Percentiles rank a stretch among this genome's conserved stretches.
phyloP scores from a whole-genome alignment of 2,329 filamentous ascomycete genomes.

The Endocalyx cinctus region DNA sequence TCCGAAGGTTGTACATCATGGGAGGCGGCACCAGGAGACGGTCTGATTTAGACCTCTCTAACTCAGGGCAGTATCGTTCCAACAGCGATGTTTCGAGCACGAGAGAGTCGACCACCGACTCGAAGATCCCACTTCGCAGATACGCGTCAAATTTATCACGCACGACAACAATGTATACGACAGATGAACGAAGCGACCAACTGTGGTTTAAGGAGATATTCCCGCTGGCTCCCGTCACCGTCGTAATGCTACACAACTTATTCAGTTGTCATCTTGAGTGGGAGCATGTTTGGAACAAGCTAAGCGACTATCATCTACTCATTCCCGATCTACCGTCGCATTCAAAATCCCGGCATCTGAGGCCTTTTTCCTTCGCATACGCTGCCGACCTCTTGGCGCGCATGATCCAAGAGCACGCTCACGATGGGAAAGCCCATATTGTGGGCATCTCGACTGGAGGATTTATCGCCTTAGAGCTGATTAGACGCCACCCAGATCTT shows the following conservation, averaged over 20 bases:
- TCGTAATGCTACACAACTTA: slow-evolving; percentile 29
- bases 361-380: slow-evolving; percentile 26
- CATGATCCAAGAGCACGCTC: slow-evolving; percentile 31
- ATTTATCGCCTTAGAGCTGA: slow-evolving; percentile 30
- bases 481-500: slow-evolving; percentile 28
- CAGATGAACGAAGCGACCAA: too few relatives aligned
- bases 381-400: slow-evolving; percentile 29
- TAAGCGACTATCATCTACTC: slow-evolving; percentile 34
- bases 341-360: slow-evolving; percentile 29
- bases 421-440: slow-evolving; percentile 32
- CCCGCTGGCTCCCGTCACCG: slow-evolving; percentile 12
- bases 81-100: too few relatives aligned
- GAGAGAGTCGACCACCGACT: too few relatives aligned
- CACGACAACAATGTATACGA: too few relatives aligned
- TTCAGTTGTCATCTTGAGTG: slow-evolving; percentile 31
- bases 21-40: too few relatives aligned
- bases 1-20: too few relatives aligned
- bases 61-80: too few relatives aligned
- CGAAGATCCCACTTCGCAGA: too few relatives aligned
- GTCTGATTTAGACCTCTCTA: too few relatives aligned
- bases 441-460: slow-evolving; percentile 38
- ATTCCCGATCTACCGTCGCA: slow-evolving; percentile 35
- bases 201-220: too few relatives aligned
- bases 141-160: too few relatives aligned
- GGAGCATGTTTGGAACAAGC: slow-evolving; percentile 27